These are phyloP conservation scores for Teratosphaeriaceae sp. DNA, from an alignment of 2,329 filamentous ascomycete genomes.

Conservation along the genomic window DNA sequence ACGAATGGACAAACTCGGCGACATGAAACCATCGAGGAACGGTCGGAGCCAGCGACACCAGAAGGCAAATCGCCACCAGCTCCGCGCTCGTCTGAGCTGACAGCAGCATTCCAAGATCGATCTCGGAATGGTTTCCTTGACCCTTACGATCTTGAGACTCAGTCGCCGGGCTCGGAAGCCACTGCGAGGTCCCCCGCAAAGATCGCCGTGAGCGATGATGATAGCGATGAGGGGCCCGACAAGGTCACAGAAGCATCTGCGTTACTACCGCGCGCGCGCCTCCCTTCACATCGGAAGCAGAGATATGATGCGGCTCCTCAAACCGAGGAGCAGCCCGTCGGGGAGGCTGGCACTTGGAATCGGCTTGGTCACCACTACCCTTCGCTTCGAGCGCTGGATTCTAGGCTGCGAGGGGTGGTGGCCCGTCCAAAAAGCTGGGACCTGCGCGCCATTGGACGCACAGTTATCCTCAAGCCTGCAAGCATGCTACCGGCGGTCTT, in stretches of 20 bases:
- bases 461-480: conserved; percentile 58
- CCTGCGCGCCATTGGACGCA: conserved; percentile 55
- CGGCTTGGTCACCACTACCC: conserved; percentile 25
- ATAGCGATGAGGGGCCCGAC: conserved; percentile 1
- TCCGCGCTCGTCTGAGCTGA: conserved; percentile 8
- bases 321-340: conserved; percentile 17
- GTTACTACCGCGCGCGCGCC: conserved; percentile 29
- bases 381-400: conserved; percentile 12
- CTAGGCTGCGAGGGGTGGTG: conserved; percentile 26
- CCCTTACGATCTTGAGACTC: neutral
- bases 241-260: conserved; percentile 26
- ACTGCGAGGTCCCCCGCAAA: neutral
- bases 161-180: neutral
- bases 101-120: conserved; percentile 6
- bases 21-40: conserved; percentile 27
- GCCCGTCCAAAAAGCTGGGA: conserved; percentile 69
- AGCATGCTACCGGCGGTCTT: conserved; percentile 78
- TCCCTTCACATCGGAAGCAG: conserved; percentile 17
- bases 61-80: conserved; percentile 7
- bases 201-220: too few relatives aligned
- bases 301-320: conserved; percentile 17
- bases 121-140: neutral
- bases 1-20: conserved; percentile 4
- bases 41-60: conserved; percentile 28
- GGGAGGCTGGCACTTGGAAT: conserved; percentile 22